Conservation (phyloP, 345 rosid species). For the Pugionium dolabratum region DNA sequence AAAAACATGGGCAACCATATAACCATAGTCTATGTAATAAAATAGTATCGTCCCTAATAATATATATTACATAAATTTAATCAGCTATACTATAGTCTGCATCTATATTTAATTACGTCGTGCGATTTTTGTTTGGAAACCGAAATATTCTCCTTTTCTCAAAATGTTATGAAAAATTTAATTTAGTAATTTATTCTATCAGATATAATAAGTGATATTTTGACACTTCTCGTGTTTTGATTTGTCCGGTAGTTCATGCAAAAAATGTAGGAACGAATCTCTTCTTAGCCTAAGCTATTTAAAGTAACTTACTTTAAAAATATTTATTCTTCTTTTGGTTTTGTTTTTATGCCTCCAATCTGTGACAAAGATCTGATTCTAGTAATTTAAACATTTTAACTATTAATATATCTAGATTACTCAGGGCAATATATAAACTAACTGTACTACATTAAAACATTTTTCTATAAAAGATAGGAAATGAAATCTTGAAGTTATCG, state of each 20-base stretch:
- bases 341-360: constrained; percentile 22
- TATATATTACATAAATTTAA: neutral
- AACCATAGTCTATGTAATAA: no score
- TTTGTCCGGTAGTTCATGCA: constrained; percentile 38
- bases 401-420: constrained; percentile 3
- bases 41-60: no score
- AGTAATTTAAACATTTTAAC: neutral
- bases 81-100: constrained; percentile 3
- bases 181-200: neutral
- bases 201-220: neutral
- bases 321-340: constrained; percentile 14
- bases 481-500: constrained; percentile 5
- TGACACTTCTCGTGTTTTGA: constrained; percentile 21
- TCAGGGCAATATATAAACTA: neutral
- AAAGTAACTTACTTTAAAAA: constrained; percentile 26
- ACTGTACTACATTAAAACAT: constrained; percentile 8
- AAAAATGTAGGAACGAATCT: constrained; percentile 35
- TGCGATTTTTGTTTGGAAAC: constrained; percentile 1
- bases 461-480: neutral
- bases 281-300: constrained; percentile 18
- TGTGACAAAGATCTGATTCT: constrained; percentile 37
- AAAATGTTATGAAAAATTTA: neutral
- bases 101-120: neutral
- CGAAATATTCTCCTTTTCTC: constrained; percentile 11
- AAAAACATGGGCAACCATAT: no score